Percentiles rank a stretch among this genome's conserved stretches.
These are phyloP conservation scores for Cardamine occulta DNA, from an alignment of 345 rosid species.

Conservation along the genomic window DNA sequence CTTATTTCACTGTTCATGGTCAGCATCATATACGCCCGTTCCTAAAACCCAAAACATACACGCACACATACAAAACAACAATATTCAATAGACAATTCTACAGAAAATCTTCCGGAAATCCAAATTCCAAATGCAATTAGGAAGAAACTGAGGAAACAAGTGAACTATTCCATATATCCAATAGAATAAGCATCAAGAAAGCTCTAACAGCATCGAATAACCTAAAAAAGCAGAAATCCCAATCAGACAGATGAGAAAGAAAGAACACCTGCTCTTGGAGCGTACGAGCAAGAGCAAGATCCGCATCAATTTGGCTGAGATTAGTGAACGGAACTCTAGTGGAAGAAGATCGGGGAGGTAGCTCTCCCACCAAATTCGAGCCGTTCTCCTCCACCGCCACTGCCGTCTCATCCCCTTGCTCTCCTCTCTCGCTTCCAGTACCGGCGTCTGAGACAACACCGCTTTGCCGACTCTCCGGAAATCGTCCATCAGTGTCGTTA, in stretches of 20 bases:
- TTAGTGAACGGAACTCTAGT: slow-evolving; percentile 77
- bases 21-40: slow-evolving; percentile 89
- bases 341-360: slow-evolving; percentile 50
- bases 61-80: slow-evolving; percentile 3
- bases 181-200: slow-evolving; percentile 2
- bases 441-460: slow-evolving; percentile 32
- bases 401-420: slow-evolving; percentile 45
- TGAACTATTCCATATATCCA: not conserved
- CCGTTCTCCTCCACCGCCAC: slow-evolving; percentile 42
- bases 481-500: slow-evolving; percentile 37
- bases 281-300: slow-evolving; percentile 89
- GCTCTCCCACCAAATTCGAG: slow-evolving; percentile 41
- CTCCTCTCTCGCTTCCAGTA: slow-evolving; percentile 32
- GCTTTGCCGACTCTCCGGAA: slow-evolving; percentile 34
- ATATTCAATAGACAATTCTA: slow-evolving; percentile 20
- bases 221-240: slow-evolving; percentile 20
- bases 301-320: slow-evolving; percentile 88
- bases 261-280: slow-evolving; percentile 82
- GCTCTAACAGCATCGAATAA: slow-evolving; percentile 5
- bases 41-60: slow-evolving; percentile 50
- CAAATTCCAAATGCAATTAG: slow-evolving; percentile 13
- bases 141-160: not conserved
- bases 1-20: slow-evolving; percentile 67
- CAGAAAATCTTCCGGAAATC: not conserved
- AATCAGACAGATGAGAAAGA: not conserved